These are phyloP conservation scores for Papiliotrema laurentii DNA, from an alignment of 1,284 basidiomycete species.

Conservation along the genomic window DNA sequence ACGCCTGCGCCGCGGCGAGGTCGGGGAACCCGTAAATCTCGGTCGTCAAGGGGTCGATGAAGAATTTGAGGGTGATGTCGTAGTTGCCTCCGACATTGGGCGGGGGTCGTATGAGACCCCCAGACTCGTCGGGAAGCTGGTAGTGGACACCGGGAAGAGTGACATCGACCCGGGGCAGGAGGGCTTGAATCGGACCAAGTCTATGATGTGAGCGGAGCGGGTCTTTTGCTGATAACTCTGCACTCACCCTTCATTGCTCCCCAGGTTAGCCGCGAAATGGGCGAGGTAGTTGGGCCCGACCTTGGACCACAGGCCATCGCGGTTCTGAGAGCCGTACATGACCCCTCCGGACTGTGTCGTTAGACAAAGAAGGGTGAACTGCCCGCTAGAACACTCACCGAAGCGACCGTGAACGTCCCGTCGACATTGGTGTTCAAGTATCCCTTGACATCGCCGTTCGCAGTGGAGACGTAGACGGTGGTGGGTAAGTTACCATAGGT, in stretches of 20 bases:
- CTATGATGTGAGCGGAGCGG: too few species aligned
- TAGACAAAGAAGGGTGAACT: too few species aligned
- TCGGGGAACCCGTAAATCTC: background rate
- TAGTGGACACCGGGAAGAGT: background rate
- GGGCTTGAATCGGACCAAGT: background rate
- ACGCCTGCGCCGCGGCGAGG: background rate
- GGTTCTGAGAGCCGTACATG: background rate
- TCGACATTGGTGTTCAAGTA: background rate
- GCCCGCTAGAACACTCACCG: background rate
- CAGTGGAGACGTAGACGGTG: background rate
- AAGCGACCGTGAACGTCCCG: background rate
- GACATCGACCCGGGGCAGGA: background rate
- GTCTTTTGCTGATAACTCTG: background rate
- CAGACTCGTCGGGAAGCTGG: background rate
- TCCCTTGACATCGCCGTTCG: background rate
- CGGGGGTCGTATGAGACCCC: background rate
- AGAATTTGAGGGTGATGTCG: background rate
- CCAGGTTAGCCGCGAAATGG: background rate
- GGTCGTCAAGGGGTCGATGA: background rate
- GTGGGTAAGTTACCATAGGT: background rate
- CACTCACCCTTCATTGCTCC: background rate
- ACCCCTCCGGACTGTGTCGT: background rate
- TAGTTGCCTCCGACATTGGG: background rate
- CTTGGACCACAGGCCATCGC: background rate
- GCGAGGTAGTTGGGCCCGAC: background rate